Conservation (phyloP, 129 eudicot species). For the Oenanthe sinensis region DNA sequence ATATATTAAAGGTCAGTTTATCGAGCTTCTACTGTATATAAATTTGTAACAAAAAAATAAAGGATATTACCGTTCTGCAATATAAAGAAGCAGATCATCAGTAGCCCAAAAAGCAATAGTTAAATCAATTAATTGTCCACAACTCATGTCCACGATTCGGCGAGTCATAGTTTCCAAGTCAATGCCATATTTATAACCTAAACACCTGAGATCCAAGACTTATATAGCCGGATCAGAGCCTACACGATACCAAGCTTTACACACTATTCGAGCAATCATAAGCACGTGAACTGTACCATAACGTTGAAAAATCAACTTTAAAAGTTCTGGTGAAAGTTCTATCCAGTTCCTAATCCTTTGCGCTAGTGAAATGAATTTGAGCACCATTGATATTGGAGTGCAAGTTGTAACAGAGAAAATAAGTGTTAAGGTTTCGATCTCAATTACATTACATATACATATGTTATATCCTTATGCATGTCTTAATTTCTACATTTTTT, state of each 20-base stretch:
- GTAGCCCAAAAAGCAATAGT: neutral
- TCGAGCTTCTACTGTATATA: too few relatives aligned
- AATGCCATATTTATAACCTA: neutral
- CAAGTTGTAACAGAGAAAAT: too few relatives aligned
- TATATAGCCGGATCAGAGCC: neutral
- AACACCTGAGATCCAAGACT: neutral
- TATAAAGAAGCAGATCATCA: neutral
- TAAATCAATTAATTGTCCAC: neutral
- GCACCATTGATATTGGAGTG: neutral
- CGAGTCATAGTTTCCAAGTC: neutral
- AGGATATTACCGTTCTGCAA: neutral
- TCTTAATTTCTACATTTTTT: too few relatives aligned
- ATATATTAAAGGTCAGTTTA: too few relatives aligned
- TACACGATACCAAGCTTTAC: neutral
- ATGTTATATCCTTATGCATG: too few relatives aligned
- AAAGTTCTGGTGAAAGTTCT: neutral
- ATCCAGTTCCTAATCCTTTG: neutral
- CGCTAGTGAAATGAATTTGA: neutral
- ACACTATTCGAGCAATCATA: neutral
- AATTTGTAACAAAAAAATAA: too few relatives aligned
- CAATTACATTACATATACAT: too few relatives aligned
- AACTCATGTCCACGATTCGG: neutral
- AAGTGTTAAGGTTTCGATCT: neutral
- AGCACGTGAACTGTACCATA: neutral
- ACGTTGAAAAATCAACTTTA: neutral